phyloP scores from a whole-genome alignment of 1,139 yeast species.

The Yamadazyma kanchanaburiensis region DNA sequence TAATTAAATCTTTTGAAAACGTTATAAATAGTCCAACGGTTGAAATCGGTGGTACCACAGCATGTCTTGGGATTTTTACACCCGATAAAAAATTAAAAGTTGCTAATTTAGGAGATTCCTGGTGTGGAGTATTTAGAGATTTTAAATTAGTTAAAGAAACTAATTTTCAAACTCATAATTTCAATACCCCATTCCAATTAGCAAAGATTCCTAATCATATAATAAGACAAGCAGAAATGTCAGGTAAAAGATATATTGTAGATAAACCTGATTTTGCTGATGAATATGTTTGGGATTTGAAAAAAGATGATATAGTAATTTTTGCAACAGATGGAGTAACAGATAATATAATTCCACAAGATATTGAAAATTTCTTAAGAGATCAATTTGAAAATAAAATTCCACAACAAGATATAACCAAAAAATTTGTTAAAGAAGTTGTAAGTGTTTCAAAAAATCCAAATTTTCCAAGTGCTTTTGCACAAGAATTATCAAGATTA shows the following conservation, averaged over 20 bases:
- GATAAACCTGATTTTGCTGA: slow-evolving; percentile 54
- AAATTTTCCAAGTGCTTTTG: slow-evolving; percentile 78
- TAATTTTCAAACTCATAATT: slow-evolving; percentile 77
- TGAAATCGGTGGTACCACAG: slow-evolving; percentile 94
- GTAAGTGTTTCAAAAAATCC: slow-evolving; percentile 69
- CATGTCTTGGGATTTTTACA: slow-evolving; percentile 75
- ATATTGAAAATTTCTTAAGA: slow-evolving; percentile 59
- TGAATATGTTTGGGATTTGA: slow-evolving; percentile 46
- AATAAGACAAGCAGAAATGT: slow-evolving; percentile 50
- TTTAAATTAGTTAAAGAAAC: slow-evolving; percentile 65
- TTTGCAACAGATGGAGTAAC: slow-evolving; percentile 94
- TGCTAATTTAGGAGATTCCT: slow-evolving; percentile 91
- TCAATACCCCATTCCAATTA: slow-evolving; percentile 89
- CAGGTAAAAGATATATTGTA: slow-evolving; percentile 60
- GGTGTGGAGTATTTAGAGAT: slow-evolving; percentile 82
- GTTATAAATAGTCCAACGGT: slow-evolving; percentile 57
- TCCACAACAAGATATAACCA: slow-evolving; percentile 37
- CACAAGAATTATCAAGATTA: slow-evolving; percentile 69
- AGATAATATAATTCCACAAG: slow-evolving; percentile 76
- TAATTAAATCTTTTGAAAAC: slow-evolving; percentile 52
- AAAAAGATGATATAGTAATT: slow-evolving; percentile 70
- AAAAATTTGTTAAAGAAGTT: slow-evolving; percentile 64
- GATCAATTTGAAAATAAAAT: slow-evolving; percentile 34
- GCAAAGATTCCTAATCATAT: slow-evolving; percentile 76
- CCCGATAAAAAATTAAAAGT: slow-evolving; percentile 51